Evolutionary conservation across 2,329 filamentous ascomycete species (phyloP).

Genomic region (Helminthosporium solani): DNA sequence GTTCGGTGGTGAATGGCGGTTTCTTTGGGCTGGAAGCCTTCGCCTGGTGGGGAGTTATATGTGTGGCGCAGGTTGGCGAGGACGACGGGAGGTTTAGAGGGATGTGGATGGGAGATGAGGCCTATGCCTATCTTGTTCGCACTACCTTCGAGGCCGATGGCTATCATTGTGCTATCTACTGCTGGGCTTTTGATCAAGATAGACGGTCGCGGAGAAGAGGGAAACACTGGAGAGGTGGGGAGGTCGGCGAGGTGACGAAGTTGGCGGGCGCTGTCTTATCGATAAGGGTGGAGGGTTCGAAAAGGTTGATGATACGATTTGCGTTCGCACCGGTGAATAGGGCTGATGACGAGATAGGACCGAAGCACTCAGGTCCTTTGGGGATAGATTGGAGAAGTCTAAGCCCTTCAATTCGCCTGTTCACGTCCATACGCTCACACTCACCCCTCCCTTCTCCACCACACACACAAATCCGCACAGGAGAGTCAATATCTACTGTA

Average conservation of each 20-base stretch:
- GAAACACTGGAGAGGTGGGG: not conserved
- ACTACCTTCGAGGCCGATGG: slow-evolving; percentile 81
- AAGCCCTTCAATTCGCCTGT: no score
- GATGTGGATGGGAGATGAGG: slow-evolving; percentile 74
- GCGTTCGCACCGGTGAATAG: slow-evolving; percentile 2
- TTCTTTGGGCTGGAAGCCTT: slow-evolving; percentile 95
- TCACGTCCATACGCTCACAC: not conserved
- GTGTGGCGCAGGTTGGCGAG: slow-evolving; percentile 95
- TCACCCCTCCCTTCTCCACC: not conserved
- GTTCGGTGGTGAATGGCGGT: slow-evolving; percentile 87
- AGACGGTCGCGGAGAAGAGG: no score
- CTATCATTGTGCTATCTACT: slow-evolving; percentile 59
- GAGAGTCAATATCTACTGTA: no score
- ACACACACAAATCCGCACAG: not conserved
- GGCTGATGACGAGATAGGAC: slow-evolving; percentile 12
- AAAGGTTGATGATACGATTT: no score
- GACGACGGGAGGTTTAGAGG: slow-evolving; percentile 53
- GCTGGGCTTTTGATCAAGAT: no score
- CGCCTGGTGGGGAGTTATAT: slow-evolving; percentile 85
- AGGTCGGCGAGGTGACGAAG: slow-evolving; percentile 21
- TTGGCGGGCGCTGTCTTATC: slow-evolving; percentile 11
- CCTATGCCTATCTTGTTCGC: slow-evolving; percentile 98
- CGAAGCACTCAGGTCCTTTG: not conserved
- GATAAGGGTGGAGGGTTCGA: slow-evolving; percentile 17
- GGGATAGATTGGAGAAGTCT: no score